Conservation (phyloP, 371 early-diverging fungal genomes). For the Mucor lusitanicus region DNA sequence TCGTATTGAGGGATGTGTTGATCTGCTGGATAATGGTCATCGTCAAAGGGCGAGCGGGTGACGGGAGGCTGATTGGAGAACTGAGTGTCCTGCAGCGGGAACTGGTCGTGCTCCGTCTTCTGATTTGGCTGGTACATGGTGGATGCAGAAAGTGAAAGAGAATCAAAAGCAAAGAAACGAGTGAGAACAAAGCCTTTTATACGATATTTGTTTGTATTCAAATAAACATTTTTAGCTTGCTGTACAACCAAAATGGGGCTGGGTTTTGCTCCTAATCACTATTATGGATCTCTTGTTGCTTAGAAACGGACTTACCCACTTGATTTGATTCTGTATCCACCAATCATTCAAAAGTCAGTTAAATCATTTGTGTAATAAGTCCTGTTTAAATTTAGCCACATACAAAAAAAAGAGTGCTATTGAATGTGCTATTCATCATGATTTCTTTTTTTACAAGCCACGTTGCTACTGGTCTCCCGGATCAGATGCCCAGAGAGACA, state of each 20-base stretch:
- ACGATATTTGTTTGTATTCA: background rate
- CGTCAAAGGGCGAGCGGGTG: constrained; percentile 41
- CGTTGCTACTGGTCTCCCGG: background rate
- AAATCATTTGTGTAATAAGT: constrained; percentile 1
- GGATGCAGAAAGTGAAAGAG: background rate
- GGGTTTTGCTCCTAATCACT: background rate
- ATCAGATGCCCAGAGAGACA: background rate
- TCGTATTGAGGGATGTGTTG: constrained; percentile 22
- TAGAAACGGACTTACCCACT: background rate
- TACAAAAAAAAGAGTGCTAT: background rate
- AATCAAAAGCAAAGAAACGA: background rate
- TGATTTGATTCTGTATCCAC: background rate
- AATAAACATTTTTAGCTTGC: background rate
- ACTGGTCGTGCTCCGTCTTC: constrained; percentile 41
- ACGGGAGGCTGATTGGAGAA: constrained; percentile 42
- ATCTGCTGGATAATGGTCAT: constrained; percentile 39
- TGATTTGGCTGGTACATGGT: constrained; percentile 19
- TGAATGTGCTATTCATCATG: background rate
- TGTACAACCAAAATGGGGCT: constrained; percentile 4
- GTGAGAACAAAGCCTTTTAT: background rate
- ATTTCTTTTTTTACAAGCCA: background rate
- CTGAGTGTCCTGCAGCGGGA: constrained; percentile 50
- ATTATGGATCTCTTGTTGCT: background rate
- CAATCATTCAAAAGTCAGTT: constrained; percentile 2
- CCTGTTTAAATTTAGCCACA: background rate